Conservation (phyloP, 1,139 yeast species). For the Zhuliangozyma blackwelliae region DNA sequence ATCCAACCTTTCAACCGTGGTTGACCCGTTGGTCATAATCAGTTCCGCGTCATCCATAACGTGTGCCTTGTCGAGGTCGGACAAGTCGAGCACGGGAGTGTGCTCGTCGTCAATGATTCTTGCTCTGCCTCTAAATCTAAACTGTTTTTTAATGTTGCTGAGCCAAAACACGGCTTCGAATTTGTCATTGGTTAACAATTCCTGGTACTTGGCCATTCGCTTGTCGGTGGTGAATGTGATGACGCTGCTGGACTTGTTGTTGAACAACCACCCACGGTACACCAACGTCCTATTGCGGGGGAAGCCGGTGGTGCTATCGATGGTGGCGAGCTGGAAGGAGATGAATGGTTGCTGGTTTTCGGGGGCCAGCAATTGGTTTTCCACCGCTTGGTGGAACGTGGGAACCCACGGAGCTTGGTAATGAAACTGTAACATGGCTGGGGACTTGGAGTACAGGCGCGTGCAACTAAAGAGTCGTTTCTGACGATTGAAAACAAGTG, state of each 20-base stretch:
- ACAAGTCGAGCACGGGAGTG: slow-evolving; percentile 31
- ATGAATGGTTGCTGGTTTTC: slow-evolving; percentile 41
- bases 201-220: slow-evolving; percentile 60
- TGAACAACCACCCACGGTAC: slow-evolving; percentile 70
- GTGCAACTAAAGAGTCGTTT: too few relatives aligned
- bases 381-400: slow-evolving; percentile 9
- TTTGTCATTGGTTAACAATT: slow-evolving; percentile 45
- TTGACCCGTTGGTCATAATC: slow-evolving; percentile 13
- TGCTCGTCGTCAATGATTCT: slow-evolving; percentile 36
- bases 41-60: slow-evolving; percentile 9
- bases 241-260: slow-evolving; percentile 64
- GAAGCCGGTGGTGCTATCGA: slow-evolving; percentile 45
- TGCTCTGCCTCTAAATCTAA: slow-evolving; percentile 67
- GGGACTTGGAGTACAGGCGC: too few relatives aligned
- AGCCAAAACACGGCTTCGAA: slow-evolving; percentile 80
- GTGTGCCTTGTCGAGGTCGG: slow-evolving; percentile 15
- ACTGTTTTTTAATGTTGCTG: slow-evolving; percentile 56
- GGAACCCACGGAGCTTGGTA: slow-evolving; percentile 15
- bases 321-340: slow-evolving; percentile 67
- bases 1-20: background rate
- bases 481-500: too few relatives aligned
- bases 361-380: slow-evolving; percentile 8
- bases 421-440: slow-evolving; percentile 1
- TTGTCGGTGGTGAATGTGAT: slow-evolving; percentile 70
- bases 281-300: slow-evolving; percentile 71